These are phyloP conservation scores for Boletus rubescentipes DNA, from an alignment of 768 basidiomycete genomes.

Conservation along the genomic window DNA sequence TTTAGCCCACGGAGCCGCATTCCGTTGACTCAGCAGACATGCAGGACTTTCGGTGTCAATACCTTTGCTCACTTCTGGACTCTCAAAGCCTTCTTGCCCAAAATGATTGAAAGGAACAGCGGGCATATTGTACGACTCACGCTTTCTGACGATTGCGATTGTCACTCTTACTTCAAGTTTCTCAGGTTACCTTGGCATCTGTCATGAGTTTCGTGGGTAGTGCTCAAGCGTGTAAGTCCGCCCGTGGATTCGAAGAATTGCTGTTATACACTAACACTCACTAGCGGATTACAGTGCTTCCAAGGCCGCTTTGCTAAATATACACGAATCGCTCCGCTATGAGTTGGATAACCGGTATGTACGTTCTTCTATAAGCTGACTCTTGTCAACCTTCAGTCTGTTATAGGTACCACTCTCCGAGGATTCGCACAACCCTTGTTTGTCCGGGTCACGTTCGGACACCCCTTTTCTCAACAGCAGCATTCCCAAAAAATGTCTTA, in stretches of 20 bases:
- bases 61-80: conserved; percentile 89
- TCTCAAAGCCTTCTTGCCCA: conserved; percentile 89
- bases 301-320: conserved; percentile 81
- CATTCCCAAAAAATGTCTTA: conserved; percentile 47
- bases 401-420: conserved; percentile 64
- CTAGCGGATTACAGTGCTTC: conserved; percentile 88
- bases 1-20: conserved; percentile 33
- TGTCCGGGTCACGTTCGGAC: conserved; percentile 80
- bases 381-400: not conserved
- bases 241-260: not conserved
- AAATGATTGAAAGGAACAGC: conserved; percentile 69
- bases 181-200: conserved; percentile 75
- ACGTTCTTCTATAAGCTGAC: not conserved
- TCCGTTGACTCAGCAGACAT: not conserved
- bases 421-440: conserved; percentile 84
- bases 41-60: conserved; percentile 88
- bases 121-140: conserved; percentile 82
- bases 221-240: conserved; percentile 70
- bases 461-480: conserved; percentile 65
- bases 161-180: conserved; percentile 18
- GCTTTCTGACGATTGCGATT: not conserved
- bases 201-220: conserved; percentile 68
- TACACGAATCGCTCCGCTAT: conserved; percentile 83
- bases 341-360: conserved; percentile 78
- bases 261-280: conserved; percentile 11